Evolutionary conservation across 305 asterid species (phyloP).

Genomic region (Solanum aculeatissimum): DNA sequence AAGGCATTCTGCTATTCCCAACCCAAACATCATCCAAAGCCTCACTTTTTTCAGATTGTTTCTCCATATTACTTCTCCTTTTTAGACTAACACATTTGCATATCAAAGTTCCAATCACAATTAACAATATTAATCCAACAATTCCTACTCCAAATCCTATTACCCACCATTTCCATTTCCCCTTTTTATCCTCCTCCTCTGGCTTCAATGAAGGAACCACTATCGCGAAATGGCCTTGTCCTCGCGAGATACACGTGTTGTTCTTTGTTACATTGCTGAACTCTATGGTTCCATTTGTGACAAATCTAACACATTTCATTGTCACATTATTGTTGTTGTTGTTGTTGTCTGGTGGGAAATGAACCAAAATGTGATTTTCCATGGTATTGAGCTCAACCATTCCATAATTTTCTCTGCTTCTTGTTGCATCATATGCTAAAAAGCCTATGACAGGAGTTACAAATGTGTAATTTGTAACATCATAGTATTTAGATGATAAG

Average conservation of each 20-base stretch:
- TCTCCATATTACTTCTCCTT: conserved; percentile 44
- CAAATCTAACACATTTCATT: conserved; percentile 45
- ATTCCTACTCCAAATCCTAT: conserved; percentile 44
- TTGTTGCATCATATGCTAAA: conserved; percentile 35
- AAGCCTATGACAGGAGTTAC: conserved; percentile 68
- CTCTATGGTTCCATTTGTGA: conserved; percentile 28
- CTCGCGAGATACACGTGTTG: conserved; percentile 26
- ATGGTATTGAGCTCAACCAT: conserved; percentile 17
- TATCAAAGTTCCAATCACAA: conserved; percentile 8
- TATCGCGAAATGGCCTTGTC: conserved; percentile 59
- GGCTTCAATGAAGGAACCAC: conserved; percentile 25
- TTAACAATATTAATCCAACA: conserved; percentile 23
- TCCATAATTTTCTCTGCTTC: background rate
- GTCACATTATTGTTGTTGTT: background rate
- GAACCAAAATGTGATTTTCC: conserved; percentile 31
- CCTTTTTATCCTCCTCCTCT: background rate
- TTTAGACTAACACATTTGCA: conserved; percentile 15
- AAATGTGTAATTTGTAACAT: conserved; percentile 33
- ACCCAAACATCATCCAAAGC: conserved; percentile 50
- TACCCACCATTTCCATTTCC: conserved; percentile 45
- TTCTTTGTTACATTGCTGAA: conserved; percentile 26
- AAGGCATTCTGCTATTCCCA: conserved; percentile 70
- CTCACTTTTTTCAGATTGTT: conserved; percentile 45
- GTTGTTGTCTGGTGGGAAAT: conserved; percentile 13
- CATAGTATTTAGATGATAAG: conserved; percentile 46